Evolutionary conservation across 2,329 filamentous ascomycete species (phyloP), one percentile per base, ranked within the genome.

Genomic region (Chalaropsis thielavioides): DNA sequence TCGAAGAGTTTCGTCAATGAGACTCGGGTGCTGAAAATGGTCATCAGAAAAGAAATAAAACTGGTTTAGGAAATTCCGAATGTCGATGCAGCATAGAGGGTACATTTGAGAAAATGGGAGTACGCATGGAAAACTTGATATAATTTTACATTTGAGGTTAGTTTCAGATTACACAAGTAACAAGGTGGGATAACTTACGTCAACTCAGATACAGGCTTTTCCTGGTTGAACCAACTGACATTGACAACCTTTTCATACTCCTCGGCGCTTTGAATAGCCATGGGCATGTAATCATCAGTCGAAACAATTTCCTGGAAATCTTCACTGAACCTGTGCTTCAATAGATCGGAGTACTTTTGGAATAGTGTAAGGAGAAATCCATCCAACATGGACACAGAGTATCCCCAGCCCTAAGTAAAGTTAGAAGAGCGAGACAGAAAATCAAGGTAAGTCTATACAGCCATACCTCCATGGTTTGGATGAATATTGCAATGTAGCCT

Each of bases 211-310:
- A 82, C 77, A 19, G 85, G 77, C 70, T 89, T 90, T 40, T 95
- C 90, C 54, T 92, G 92, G 0, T 83, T 87, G 74, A 96, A 97
- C 92, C 92, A 99, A 76, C 89, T 95, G 67, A 97, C 91, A 68
- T 91, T 94, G 69, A 96, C 84, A 43, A 99, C 92, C 71, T 96
- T 96, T 71, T 95, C 90, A 72, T 95, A 97, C 72, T 97, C 92
- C 70, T 96, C 92, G 17, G 81, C 76, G 22, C 88, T 91, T 71
- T 91, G 90, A 73, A 97, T 95, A 1, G 90, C 89, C 94, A 99
- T 97, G 1, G 94, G 95, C 92, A 99, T 99, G 75, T 99, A 99
- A 75, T 99, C 94, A 73, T 99, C 94, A 0, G 90, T 96, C n/a
- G 89, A 85, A 17, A 87, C 83, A 70, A 86, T 86, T 81, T 97